phyloP scores from a whole-genome alignment of 1,139 yeast species.

The Candida pseudoviswanathii region DNA sequence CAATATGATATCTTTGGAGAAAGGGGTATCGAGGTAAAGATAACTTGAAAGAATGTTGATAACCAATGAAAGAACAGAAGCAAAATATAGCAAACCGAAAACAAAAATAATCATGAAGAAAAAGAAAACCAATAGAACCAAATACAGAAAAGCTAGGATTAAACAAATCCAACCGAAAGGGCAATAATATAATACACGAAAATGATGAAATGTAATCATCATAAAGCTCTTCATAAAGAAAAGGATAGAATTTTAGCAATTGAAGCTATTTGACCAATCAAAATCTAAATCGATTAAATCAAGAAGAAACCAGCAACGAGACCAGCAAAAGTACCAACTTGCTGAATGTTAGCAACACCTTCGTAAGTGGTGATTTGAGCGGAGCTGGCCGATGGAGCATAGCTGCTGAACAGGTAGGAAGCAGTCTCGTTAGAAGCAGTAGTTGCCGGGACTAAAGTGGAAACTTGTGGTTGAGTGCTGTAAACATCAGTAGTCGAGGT shows the following conservation, averaged over 20 bases:
- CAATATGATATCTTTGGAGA: neutral
- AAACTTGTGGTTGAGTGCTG: constrained; percentile 6
- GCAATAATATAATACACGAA: neutral
- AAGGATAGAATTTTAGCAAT: neutral
- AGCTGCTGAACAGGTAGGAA: neutral
- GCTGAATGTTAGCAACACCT: constrained; percentile 1
- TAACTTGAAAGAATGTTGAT: neutral
- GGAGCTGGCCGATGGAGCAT: neutral
- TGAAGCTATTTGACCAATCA: neutral
- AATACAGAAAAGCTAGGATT: neutral
- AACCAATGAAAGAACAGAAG: neutral
- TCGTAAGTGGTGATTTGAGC: constrained; percentile 1
- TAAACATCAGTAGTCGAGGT: neutral
- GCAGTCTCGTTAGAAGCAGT: neutral
- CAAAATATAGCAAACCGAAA: neutral
- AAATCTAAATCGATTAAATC: neutral
- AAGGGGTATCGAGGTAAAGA: neutral
- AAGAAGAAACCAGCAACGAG: constrained; percentile 1
- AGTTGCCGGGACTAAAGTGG: neutral
- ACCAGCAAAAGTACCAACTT: constrained; percentile 4
- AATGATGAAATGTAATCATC: neutral
- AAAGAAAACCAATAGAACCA: neutral
- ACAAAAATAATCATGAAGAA: neutral
- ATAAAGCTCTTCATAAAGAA: neutral
- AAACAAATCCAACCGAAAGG: neutral